Percentiles rank a stretch among this genome's conserved stretches.
These are phyloP conservation scores for Cladophialophora exuberans DNA, from an alignment of 2,329 filamentous ascomycete species.

Conservation along the genomic window DNA sequence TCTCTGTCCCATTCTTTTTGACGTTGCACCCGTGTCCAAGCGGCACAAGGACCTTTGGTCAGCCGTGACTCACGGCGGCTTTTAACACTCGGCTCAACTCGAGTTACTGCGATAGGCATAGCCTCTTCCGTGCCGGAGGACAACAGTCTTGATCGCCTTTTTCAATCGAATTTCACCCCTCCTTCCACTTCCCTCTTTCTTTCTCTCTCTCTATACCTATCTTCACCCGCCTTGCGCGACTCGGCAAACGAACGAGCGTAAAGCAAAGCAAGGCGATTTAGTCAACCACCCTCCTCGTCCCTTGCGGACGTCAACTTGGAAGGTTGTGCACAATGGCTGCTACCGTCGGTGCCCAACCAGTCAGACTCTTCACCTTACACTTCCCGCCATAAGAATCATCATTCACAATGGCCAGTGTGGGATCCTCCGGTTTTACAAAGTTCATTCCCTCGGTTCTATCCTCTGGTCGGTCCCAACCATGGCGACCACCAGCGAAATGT, in stretches of 20 bases:
- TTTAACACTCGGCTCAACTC: conserved; percentile 1
- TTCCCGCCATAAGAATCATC: conserved; percentile 28
- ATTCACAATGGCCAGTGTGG: conserved; percentile 20
- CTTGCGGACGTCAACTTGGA: conserved; percentile 25
- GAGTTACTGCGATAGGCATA: conserved; percentile 20
- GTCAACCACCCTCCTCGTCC: conserved; percentile 2
- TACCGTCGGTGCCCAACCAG: conserved; percentile 6
- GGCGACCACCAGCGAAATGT: conserved; percentile 30
- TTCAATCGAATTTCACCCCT: conserved; percentile 3
- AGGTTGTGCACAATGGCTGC: conserved; percentile 27
- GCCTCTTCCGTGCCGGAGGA: conserved; percentile 18
- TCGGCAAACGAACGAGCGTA: conserved; percentile 19
- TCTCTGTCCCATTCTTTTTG: no score
- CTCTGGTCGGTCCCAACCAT: conserved; percentile 27
- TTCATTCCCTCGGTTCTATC: conserved; percentile 21
- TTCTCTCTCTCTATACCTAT: conserved; percentile 2
- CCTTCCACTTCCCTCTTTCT: conserved; percentile 19
- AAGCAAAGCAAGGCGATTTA: conserved; percentile 20
- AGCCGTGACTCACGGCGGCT: no score
- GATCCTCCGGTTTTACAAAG: conserved; percentile 21
- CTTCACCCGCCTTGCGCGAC: conserved; percentile 19
- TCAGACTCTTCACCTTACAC: conserved; percentile 6
- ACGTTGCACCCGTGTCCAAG: no score
- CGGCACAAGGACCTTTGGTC: not conserved
- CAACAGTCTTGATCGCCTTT: conserved; percentile 1